These are phyloP conservation scores for Prosopis cineraria DNA, from an alignment of 306 rosid species.

Conservation along the genomic window DNA sequence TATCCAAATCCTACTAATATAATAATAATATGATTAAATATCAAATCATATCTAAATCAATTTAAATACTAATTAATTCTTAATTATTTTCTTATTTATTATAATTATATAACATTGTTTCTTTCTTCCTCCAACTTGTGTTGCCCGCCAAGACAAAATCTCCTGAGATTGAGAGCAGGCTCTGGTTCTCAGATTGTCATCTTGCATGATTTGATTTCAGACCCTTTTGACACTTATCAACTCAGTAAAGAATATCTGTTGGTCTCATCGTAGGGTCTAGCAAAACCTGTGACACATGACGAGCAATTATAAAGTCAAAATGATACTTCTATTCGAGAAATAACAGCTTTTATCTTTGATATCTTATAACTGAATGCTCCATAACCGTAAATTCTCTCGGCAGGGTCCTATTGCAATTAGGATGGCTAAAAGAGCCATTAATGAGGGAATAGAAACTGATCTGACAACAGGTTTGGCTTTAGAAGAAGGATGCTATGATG, in stretches of 20 bases:
- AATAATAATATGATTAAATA: no score
- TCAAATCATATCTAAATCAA: no score
- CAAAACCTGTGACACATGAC: no score
- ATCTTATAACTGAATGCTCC: neutral
- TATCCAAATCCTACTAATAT: no score
- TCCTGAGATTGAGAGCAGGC: neutral
- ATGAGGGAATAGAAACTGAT: conserved; percentile 67
- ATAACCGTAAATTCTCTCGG: conserved; percentile 25
- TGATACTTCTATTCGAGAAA: neutral
- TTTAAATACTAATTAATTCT: no score
- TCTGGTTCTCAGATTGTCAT: neutral
- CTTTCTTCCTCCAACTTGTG: neutral
- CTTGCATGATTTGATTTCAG: neutral
- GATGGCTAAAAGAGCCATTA: conserved; percentile 85
- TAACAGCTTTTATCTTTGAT: neutral
- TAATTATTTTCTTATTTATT: no score
- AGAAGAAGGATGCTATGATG: conserved; percentile 81
- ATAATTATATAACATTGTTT: no score
- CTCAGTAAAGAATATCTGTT: neutral
- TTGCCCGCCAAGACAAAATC: neutral
- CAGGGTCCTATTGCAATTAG: conserved; percentile 93
- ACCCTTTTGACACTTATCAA: neutral
- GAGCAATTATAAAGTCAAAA: neutral
- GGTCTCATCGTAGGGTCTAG: neutral
- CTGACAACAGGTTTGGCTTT: conserved; percentile 53